phyloP scores from a whole-genome alignment of 352 stramenopile species.

The Globisporangium nunn region DNA sequence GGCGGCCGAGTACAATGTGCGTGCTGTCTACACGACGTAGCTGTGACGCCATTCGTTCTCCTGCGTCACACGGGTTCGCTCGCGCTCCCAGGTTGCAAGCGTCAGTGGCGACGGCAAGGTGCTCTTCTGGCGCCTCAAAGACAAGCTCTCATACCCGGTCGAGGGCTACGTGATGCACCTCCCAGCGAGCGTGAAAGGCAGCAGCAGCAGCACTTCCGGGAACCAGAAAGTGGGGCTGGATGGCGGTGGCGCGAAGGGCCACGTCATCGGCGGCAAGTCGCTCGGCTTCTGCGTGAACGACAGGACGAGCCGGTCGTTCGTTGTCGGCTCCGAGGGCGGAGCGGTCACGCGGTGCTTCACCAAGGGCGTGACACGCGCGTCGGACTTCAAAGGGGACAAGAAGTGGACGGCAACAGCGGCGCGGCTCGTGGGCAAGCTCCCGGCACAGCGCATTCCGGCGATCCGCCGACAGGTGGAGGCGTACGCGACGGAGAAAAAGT shows the following conservation, averaged over 20 bases:
- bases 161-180: conserved; percentile 80
- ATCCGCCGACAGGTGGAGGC: conserved; percentile 62
- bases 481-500: conserved; percentile 52
- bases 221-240: background rate
- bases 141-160: conserved; percentile 81
- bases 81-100: conserved; percentile 39
- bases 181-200: conserved; percentile 9
- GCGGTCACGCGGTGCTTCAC: conserved; percentile 57
- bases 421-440: conserved; percentile 50
- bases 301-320: conserved; percentile 65
- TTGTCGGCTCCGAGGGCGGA: conserved; percentile 72
- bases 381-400: conserved; percentile 68
- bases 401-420: conserved; percentile 74
- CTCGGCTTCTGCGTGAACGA: conserved; percentile 58
- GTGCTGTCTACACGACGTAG: background rate
- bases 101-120: conserved; percentile 82
- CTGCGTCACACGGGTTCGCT: background rate
- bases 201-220: conserved; percentile 2
- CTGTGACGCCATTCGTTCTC: background rate
- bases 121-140: conserved; percentile 81
- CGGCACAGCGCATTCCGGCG: conserved; percentile 29
- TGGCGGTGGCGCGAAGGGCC: background rate
- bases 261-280: conserved; percentile 55
- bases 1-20: conserved; percentile 67
- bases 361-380: conserved; percentile 37